Evolutionary conservation across 805 yeast species (phyloP), one percentile per base, ranked within the genome.

Genomic region (Candida cerambycidarum): DNA sequence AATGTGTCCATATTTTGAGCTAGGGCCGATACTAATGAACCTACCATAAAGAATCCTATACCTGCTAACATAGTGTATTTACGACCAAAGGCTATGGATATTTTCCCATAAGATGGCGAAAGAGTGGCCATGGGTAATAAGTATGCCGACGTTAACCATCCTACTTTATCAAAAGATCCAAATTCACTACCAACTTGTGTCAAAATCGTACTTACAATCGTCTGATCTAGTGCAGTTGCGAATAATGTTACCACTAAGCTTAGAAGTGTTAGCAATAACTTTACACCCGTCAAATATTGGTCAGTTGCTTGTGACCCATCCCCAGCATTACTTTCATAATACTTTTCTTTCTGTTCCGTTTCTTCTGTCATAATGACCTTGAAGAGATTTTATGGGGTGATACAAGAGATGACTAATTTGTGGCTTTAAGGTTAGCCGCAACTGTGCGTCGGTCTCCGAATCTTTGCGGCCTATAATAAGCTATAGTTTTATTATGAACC

Each of bases 71-170:
- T 53, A 5, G 79, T 62, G 41, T 68, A 60, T 51, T 79, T 78
- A 37, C 86, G 67, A 7, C 86, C 88, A 54, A 76, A 70, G 0
- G 78, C 73, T 28, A 79, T 73, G 9, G 83, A 70, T 1, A 80
- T 39, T 32, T 75, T 71, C 12, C 85, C 85, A 72, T 82, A 81
- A n/a, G 76, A 56, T 12, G 80, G 76, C 1, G 78, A 67, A 21
- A 78, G 60, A 19, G 74, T 65, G 1, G 82, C 79, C 65, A 74
- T 68, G 1, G 84, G 76, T 36, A 81, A 58, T 53, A 77, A 53
- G 55, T 71, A 82, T 1, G 79, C 83, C 0, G 82, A 61, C 6
- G 79, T 60, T 19, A 81, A 55, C 86, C 88, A 81, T 3, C 82
- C 81, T 6, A 80, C 65, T 43, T 77, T 69, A 5, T 73, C 68